These are phyloP conservation scores for Penicillium verhagenii DNA, from an alignment of 495 filamentous ascomycete species.

Conservation along the genomic window DNA sequence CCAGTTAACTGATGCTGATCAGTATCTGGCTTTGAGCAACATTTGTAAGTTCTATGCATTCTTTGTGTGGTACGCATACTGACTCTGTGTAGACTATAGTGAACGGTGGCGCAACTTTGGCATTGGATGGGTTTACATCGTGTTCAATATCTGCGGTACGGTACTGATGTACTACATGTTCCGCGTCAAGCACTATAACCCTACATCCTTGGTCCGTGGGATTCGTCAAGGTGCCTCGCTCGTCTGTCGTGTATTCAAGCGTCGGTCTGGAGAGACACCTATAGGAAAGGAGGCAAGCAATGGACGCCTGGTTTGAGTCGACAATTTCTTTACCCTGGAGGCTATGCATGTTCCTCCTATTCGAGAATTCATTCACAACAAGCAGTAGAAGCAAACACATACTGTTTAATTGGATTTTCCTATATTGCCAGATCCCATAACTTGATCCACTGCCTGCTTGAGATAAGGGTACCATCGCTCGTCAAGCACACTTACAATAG, in stretches of 20 bases:
- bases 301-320: slow-evolving; percentile 29
- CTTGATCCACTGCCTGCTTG: slow-evolving; percentile 3
- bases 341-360: background rate
- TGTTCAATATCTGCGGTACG: slow-evolving; percentile 75
- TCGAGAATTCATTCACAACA: too few species aligned
- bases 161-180: slow-evolving; percentile 68
- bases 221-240: slow-evolving; percentile 27
- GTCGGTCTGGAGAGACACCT: slow-evolving; percentile 53
- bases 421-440: background rate
- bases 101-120: slow-evolving; percentile 73
- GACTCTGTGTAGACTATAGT: slow-evolving; percentile 43
- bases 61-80: background rate
- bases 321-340: too few species aligned
- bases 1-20: slow-evolving; percentile 56
- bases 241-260: slow-evolving; percentile 41
- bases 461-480: slow-evolving; percentile 32
- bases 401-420: background rate
- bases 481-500: slow-evolving; percentile 27
- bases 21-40: slow-evolving; percentile 53
- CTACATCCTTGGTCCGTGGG: slow-evolving; percentile 35
- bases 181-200: slow-evolving; percentile 49
- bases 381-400: too few species aligned
- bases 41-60: slow-evolving; percentile 38
- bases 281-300: slow-evolving; percentile 58
- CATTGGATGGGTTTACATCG: slow-evolving; percentile 65